phyloP scores from a whole-genome alignment of 2,329 filamentous ascomycete species.

The Thyridium curvatum region DNA sequence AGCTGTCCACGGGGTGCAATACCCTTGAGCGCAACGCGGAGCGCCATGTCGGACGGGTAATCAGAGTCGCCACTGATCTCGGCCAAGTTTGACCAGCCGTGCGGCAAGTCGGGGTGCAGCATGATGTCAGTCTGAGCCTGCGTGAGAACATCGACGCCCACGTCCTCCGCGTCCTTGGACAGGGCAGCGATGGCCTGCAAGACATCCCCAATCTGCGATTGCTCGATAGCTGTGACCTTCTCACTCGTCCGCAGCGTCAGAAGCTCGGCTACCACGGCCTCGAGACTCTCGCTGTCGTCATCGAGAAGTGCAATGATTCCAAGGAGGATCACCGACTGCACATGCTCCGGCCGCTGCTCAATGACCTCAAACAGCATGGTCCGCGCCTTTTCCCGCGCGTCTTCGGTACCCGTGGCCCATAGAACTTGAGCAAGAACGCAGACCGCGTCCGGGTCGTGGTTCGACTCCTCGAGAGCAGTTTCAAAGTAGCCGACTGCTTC shows the following conservation, averaged over 20 bases:
- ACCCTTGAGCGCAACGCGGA: conserved; percentile 68
- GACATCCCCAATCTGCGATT: conserved; percentile 65
- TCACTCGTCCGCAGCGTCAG: conserved; percentile 64
- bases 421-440: conserved; percentile 86
- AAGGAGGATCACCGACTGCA: conserved; percentile 73
- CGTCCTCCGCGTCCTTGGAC: conserved; percentile 25
- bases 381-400: conserved; percentile 69
- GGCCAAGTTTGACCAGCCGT: conserved; percentile 75
- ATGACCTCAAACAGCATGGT: conserved; percentile 76
- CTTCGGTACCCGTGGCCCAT: conserved; percentile 78
- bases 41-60: conserved; percentile 67
- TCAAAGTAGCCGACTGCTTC: conserved; percentile 75
- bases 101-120: conserved; percentile 70
- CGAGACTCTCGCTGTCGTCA: conserved; percentile 68
- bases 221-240: conserved; percentile 55
- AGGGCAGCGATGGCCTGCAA: conserved; percentile 67
- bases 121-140: conserved; percentile 74
- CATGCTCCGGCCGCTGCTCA: conserved; percentile 66
- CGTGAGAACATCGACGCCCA: neutral
- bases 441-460: conserved; percentile 70
- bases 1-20: conserved; percentile 68
- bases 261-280: conserved; percentile 75
- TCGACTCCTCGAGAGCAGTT: conserved; percentile 69
- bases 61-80: conserved; percentile 43
- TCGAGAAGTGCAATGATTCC: conserved; percentile 81